Evolutionary conservation across 1,284 basidiomycete genomes (phyloP).

Genomic region (Heterobasidion annosum): DNA sequence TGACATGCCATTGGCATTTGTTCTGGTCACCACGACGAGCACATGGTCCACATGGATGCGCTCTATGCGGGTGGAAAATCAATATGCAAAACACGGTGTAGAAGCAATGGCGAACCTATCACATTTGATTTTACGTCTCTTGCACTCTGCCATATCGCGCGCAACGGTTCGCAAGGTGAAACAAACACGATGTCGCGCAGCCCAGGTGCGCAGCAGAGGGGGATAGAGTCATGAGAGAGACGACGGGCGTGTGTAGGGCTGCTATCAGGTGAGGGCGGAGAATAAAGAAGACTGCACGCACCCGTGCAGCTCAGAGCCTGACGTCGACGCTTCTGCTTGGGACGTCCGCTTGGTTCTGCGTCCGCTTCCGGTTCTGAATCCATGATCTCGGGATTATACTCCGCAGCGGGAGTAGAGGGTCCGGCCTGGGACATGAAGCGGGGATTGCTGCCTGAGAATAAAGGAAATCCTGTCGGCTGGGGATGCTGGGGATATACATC

Average conservation of each 20-base stretch:
- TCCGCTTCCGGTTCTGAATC: conserved; percentile 42
- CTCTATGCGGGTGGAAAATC: conserved; percentile 21
- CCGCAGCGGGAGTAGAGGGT: conserved; percentile 1
- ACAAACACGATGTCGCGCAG: neutral
- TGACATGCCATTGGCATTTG: conserved; percentile 49
- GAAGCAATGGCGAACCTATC: conserved; percentile 33
- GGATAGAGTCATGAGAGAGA: conserved; percentile 8
- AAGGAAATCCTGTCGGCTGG: conserved; percentile 1
- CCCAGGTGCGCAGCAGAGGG: conserved; percentile 2
- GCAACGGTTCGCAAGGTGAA: conserved; percentile 1
- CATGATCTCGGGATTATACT: conserved; percentile 14
- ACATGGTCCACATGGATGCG: conserved; percentile 49
- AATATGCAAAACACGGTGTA: conserved; percentile 8
- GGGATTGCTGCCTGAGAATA: neutral
- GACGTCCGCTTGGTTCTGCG: conserved; percentile 25
- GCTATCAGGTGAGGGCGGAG: conserved; percentile 5
- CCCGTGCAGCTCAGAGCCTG: conserved; percentile 74
- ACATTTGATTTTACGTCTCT: conserved; percentile 53
- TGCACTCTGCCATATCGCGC: conserved; percentile 34
- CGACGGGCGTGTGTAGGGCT: conserved; percentile 6
- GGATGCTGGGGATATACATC: neutral
- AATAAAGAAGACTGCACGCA: conserved; percentile 24
- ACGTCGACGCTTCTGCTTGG: conserved; percentile 66
- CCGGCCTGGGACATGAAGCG: neutral
- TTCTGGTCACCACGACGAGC: conserved; percentile 40